phyloP scores from a whole-genome alignment of 2,329 filamentous ascomycete genomes.

The Xylaria sp. region DNA sequence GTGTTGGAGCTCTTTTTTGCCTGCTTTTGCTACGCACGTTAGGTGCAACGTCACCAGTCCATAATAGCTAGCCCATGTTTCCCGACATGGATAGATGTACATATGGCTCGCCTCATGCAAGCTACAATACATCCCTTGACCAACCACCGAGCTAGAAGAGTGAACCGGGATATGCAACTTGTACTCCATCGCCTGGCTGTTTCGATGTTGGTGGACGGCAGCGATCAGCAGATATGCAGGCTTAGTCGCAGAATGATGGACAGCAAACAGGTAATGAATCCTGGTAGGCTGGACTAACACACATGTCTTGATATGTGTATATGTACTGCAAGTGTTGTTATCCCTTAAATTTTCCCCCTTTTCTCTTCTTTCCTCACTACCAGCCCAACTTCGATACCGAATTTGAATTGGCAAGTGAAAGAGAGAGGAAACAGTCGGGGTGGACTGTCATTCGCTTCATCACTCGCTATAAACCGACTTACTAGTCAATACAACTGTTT shows the following conservation, averaged over 20 bases:
- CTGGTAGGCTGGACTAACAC: constrained; percentile 19
- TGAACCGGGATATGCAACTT: constrained; percentile 38
- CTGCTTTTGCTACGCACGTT: constrained; percentile 4
- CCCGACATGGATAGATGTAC: constrained; percentile 17
- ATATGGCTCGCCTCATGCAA: constrained; percentile 18
- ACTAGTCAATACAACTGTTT: constrained; percentile 3
- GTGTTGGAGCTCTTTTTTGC: constrained; percentile 14
- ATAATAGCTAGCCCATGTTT: constrained; percentile 25
- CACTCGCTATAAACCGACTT: constrained; percentile 37
- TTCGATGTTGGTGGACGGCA: constrained; percentile 36
- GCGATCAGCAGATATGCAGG: constrained; percentile 27
- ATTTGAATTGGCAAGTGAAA: constrained; percentile 21
- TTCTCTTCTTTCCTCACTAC: constrained; percentile 20
- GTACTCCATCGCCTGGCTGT: constrained; percentile 39
- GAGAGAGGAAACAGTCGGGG: constrained; percentile 40
- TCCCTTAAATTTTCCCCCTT: constrained; percentile 9
- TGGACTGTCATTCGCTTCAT: constrained; percentile 43
- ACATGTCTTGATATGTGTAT: constrained; percentile 15
- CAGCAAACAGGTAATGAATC: constrained; percentile 30
- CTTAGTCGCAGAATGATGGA: constrained; percentile 32
- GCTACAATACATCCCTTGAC: constrained; percentile 15
- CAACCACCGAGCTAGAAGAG: constrained; percentile 31
- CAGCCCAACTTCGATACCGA: constrained; percentile 8
- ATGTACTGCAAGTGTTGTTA: constrained; percentile 20
- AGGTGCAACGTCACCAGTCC: constrained; percentile 31